Percentiles rank a stretch among this genome's conserved stretches.
These are phyloP conservation scores for Miamiensis avidus DNA, from an alignment of 169 alveolate genomes.

Conservation along the genomic window DNA sequence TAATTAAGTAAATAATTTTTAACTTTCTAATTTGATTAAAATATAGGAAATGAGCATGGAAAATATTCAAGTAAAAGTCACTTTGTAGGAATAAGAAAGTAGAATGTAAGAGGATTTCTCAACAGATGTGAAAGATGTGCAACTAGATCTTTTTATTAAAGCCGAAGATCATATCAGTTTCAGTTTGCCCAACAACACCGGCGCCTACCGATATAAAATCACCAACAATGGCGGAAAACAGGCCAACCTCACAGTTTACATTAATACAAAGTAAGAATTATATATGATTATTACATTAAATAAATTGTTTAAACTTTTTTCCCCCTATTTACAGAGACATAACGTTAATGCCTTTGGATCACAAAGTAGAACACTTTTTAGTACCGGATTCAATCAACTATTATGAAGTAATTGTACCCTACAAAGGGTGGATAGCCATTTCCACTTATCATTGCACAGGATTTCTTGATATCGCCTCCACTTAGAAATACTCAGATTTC, in stretches of 20 bases:
- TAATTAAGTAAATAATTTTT: too few species aligned
- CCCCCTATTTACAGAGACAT: neutral
- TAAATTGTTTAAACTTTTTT: too few species aligned
- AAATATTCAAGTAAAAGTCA: neutral
- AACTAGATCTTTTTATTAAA: neutral
- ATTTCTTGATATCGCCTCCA: neutral
- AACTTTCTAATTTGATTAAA: too few species aligned
- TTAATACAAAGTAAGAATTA: too few species aligned
- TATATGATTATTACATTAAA: too few species aligned
- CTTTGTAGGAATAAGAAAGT: neutral
- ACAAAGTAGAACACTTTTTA: neutral
- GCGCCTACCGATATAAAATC: too few species aligned
- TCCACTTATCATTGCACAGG: neutral
- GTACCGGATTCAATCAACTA: neutral
- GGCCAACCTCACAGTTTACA: too few species aligned
- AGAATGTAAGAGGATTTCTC: neutral
- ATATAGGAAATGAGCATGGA: neutral
- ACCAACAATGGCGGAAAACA: too few species aligned
- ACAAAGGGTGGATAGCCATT: neutral
- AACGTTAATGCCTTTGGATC: neutral
- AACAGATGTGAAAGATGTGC: neutral
- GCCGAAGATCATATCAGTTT: neutral
- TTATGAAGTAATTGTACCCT: neutral
- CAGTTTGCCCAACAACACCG: neutral
- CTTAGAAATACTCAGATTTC: neutral